Conservation (phyloP, 106 monocot species). For the Dioscorea alata region DNA sequence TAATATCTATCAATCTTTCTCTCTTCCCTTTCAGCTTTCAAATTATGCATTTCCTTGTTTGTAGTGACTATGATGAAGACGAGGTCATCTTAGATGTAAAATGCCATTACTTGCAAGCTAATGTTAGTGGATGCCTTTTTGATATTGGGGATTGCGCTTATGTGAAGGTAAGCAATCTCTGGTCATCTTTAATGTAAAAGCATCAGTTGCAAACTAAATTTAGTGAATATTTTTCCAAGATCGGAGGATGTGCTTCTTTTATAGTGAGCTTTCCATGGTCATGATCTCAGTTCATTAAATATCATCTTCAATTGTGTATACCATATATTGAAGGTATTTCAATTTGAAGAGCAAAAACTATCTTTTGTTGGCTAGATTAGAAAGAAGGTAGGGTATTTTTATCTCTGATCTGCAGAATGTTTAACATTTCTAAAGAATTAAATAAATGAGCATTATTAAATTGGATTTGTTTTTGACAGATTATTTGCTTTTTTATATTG, state of each 20-base stretch:
- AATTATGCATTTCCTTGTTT: background rate
- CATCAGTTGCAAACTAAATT: background rate
- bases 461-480: no score
- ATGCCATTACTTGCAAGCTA: slow-evolving; percentile 14
- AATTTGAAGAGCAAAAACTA: background rate
- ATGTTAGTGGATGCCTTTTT: slow-evolving; percentile 4
- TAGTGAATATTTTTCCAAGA: background rate
- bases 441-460: no score
- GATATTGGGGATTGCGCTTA: slow-evolving; percentile 15
- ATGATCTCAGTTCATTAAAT: background rate
- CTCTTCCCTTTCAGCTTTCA: background rate
- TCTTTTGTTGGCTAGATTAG: background rate
- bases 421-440: no score
- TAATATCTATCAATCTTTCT: background rate
- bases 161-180: slow-evolving; percentile 4
- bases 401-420: background rate
- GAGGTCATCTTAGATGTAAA: slow-evolving; percentile 12
- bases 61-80: slow-evolving; percentile 7
- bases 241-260: no score
- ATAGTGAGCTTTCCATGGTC: no score
- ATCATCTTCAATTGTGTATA: background rate
- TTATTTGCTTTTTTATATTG: no score
- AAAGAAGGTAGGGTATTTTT: background rate
- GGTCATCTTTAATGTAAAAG: no score
- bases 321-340: background rate